Base-by-base conservation (phyloP, 495 filamentous ascomycete genomes). In the Aspergillus bridgeri region DNA sequence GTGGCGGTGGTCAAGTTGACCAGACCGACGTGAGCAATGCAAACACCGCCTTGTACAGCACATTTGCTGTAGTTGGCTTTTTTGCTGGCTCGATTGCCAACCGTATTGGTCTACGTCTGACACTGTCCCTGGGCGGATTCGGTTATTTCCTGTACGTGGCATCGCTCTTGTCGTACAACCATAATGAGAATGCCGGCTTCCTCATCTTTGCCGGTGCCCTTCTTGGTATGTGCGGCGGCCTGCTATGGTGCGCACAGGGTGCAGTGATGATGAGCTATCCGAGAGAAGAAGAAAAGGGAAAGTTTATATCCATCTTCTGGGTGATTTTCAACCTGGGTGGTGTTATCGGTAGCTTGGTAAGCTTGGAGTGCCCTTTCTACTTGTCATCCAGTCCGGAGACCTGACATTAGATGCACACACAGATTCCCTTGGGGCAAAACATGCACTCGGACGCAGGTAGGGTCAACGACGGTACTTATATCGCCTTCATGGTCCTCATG, bases 231-330 rank as follows among this genome's bases (percentile, higher is more conserved):
- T 96, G 91, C 73, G 92, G 89, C 24, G 92, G 89, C 66, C 71
- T 96, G 42, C 78, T 96, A 27, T 97, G 92, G 92, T 90, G 86
- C 57, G 92, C 91, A 0, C 92, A 97, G 73, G 92, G 92, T 57
- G 89, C 91, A 21, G 89, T 97, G 67, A 96, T 97, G 92, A 92
- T 96, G 87, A 86, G 88, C 55, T 96, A 97, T 70, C 92, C 92
- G 0, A 76, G 81, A 45, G 92, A 96, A 66, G 73, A 81, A 18
- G 78, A 84, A 48, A 97, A 97, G 76, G 92, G 92, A 43, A 83
- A 88, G 45, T 97, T 89, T 67, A 96, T 96, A 66, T 88, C 89
- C 43, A 83, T 85, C 70, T 96, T 97, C 73, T 97, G 92, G 92
- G 83, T 89, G 54, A 96, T 97, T 63, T 98, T 96, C 80, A 98